Evolutionary conservation across 192 early-diverging fungal species (phyloP), one percentile per base, ranked within the genome.

Genomic region (Phlyctochytrium planicorne): DNA sequence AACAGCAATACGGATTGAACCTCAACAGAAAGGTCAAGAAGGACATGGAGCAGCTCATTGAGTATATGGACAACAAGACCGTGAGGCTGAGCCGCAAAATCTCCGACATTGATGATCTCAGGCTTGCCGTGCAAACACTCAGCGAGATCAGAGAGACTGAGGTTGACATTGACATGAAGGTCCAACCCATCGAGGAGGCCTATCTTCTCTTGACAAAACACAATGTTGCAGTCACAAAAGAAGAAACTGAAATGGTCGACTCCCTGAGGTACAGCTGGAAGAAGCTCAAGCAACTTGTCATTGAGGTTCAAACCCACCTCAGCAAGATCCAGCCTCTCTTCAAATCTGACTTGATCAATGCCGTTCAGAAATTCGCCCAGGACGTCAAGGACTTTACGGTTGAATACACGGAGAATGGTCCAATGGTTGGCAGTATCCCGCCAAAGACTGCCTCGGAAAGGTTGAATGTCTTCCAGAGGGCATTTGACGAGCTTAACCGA

Each of bases 171-270:
- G 86, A 88, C 66, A 87, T 88, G 85, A 86, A 86, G 40, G 85
- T 88, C 6, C 75, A 74, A 6, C 86, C 86, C 2, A 88, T 88
- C 32, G 86, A 88, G 68, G 86, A 88, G 61, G 82, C 85, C 6
- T 88, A 88, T 63, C 68, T 85, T 24, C 60, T 87, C 24, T 64
- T 88, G n/a, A 74, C 78, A 3, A 87, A 87, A 50, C 86, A 88
- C 68, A 81, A 75, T 59, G 81, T 88, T 29, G 56, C 73, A 4
- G 86, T 87, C 3, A 85, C 85, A 0, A 84, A 82, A 67, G 86
- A 87, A 71, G 86, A 87, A 60, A 87, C 84, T 2, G 86, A 87
- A 71, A 87, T 86, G 86, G 86, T 87, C 4, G 86, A 87, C 68
- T 87, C 86, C 0, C 65, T 87, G 16, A 79, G 84, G 20, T 87